Evolutionary conservation across 2,329 filamentous ascomycete genomes (phyloP).

Genomic region (Fusarium xylarioides): DNA sequence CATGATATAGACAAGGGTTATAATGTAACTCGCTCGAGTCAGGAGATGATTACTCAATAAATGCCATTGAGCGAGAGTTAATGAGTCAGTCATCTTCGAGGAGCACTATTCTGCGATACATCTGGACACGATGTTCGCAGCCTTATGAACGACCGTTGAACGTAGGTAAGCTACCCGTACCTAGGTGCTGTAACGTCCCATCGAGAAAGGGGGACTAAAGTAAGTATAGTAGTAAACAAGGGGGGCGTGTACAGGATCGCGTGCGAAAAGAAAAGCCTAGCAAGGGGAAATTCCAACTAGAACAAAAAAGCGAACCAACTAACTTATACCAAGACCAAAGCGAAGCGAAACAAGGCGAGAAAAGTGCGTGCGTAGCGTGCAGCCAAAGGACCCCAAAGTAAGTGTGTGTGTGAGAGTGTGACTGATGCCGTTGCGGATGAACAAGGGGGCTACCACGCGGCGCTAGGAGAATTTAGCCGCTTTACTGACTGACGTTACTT

Average conservation of each 20-base stretch:
- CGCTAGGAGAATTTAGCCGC: slow-evolving; percentile 45
- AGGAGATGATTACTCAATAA: not conserved
- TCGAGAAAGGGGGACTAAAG: slow-evolving; percentile 4
- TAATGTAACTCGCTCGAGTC: not conserved
- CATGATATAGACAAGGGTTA: slow-evolving; percentile 20
- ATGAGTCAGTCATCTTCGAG: not conserved
- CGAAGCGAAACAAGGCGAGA: slow-evolving; percentile 9
- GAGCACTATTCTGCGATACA: not conserved
- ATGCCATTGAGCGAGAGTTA: not conserved
- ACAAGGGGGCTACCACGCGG: slow-evolving; percentile 37
- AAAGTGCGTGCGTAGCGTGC: slow-evolving; percentile 23
- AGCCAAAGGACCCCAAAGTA: slow-evolving; percentile 5
- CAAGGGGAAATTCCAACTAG: slow-evolving; percentile 10
- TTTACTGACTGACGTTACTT: not conserved
- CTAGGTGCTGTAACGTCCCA: slow-evolving; percentile 19
- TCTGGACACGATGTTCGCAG: not conserved
- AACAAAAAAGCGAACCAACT: slow-evolving; percentile 22
- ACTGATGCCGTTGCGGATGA: slow-evolving; percentile 38
- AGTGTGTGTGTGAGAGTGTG: slow-evolving; percentile 42
- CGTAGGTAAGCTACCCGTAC: slow-evolving; percentile 20
- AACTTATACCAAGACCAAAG: slow-evolving; percentile 26
- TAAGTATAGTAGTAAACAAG: slow-evolving; percentile 9
- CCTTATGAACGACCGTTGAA: not conserved
- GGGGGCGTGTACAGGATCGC: slow-evolving; percentile 24
- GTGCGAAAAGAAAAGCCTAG: slow-evolving; percentile 3